Conservation (phyloP, 2,329 filamentous ascomycete genomes). For the Aureobasidium leucospermi region DNA sequence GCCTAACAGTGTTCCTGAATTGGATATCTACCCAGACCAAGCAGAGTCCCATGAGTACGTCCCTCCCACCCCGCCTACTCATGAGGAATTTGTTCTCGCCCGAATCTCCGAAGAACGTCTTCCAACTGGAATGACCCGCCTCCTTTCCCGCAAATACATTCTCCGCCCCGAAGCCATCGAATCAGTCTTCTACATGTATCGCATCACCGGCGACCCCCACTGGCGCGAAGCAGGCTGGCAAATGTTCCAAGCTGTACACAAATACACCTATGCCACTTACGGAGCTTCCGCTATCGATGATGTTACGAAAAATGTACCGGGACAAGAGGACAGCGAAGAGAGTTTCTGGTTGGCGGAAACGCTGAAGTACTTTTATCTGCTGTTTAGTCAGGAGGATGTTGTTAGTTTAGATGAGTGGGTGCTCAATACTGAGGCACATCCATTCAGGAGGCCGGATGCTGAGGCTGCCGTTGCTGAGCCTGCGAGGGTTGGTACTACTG, state of each 20-base stretch:
- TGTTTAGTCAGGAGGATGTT: constrained; percentile 63
- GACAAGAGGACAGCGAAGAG: constrained; percentile 62
- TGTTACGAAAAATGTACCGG: constrained; percentile 43
- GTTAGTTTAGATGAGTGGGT: constrained; percentile 63
- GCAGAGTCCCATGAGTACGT: constrained; percentile 17
- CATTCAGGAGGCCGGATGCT: constrained; percentile 33
- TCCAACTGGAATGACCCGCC: constrained; percentile 33
- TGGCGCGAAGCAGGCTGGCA: constrained; percentile 80
- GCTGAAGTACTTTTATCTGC: constrained; percentile 83
- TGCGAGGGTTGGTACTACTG: not conserved
- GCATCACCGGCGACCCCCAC: constrained; percentile 68
- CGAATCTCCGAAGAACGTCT: constrained; percentile 34
- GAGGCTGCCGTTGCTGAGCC: not conserved
- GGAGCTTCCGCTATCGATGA: constrained; percentile 66
- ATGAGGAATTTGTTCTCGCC: constrained; percentile 25
- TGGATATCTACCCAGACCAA: not conserved
- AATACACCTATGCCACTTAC: constrained; percentile 56
- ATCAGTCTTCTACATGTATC: constrained; percentile 83
- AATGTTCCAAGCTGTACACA: constrained; percentile 70
- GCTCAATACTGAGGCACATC: constrained; percentile 51
- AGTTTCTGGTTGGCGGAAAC: constrained; percentile 87
- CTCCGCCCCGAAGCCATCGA: constrained; percentile 72
- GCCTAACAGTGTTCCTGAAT: not conserved
- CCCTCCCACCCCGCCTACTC: constrained; percentile 21
- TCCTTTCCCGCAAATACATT: constrained; percentile 33